A percentile compares a stretch with the other conserved stretches of the same genome.
phyloP scores from a whole-genome alignment of 2,329 filamentous ascomycete species.

The Xylariaceae sp. region DNA sequence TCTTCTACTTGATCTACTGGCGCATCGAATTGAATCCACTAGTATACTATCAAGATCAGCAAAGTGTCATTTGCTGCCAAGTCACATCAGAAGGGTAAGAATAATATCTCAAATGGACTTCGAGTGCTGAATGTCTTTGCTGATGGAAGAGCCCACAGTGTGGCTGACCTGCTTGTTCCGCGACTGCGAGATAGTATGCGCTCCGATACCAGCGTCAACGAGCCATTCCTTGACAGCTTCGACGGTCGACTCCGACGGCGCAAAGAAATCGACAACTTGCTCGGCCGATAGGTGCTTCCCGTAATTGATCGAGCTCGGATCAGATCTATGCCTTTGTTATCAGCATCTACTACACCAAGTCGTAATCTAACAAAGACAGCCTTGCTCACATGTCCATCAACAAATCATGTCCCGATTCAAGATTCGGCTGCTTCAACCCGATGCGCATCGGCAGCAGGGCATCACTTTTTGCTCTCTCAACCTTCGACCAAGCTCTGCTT shows the following conservation, averaged over 20 bases:
- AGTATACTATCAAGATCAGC: slow-evolving; percentile 13
- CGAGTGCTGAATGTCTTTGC: not conserved
- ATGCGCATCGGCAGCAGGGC: slow-evolving; percentile 25
- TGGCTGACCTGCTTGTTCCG: slow-evolving; percentile 23
- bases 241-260: slow-evolving; percentile 31
- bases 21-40: slow-evolving; percentile 43
- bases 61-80: not conserved
- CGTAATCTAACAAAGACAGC: not conserved
- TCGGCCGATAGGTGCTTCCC: slow-evolving; percentile 37
- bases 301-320: slow-evolving; percentile 34
- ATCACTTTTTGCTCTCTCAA: slow-evolving; percentile 19
- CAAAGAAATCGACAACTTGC: slow-evolving; percentile 37
- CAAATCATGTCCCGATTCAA: slow-evolving; percentile 22
- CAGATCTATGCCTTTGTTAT: slow-evolving; percentile 25
- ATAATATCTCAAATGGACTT: not conserved
- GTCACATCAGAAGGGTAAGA: not conserved
- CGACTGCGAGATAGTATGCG: slow-evolving; percentile 31
- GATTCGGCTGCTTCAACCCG: slow-evolving; percentile 25
- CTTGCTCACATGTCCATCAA: slow-evolving; percentile 26
- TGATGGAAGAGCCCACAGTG: not conserved
- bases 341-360: not conserved
- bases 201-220: slow-evolving; percentile 27
- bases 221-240: slow-evolving; percentile 38
- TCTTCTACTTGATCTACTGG: slow-evolving; percentile 35
- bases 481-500: slow-evolving; percentile 20